These are phyloP conservation scores for Mrakia blollopis DNA, from an alignment of 768 basidiomycete genomes.

Conservation along the genomic window DNA sequence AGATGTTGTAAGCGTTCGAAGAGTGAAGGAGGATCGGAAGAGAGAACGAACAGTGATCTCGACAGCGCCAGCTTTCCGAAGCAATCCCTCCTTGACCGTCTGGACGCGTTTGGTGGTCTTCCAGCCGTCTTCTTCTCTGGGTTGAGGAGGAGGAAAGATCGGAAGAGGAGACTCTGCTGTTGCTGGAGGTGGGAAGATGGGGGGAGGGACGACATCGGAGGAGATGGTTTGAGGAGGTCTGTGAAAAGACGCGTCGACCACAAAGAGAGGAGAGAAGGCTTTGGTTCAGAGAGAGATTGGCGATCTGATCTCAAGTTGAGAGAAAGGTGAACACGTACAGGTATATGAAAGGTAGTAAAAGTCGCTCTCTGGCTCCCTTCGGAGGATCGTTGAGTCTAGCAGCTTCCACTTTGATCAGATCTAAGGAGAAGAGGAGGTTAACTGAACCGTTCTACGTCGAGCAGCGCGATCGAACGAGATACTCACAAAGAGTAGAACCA, in stretches of 20 bases:
- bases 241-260: not conserved
- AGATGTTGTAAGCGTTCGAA: not conserved
- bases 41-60: not conserved
- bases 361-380: not conserved
- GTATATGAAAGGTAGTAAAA: not conserved
- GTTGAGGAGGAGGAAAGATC: slow-evolving; percentile 5
- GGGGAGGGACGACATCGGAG: not conserved
- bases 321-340: not conserved
- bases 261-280: no score
- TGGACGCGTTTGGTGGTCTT: not conserved
- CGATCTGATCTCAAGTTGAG: not conserved
- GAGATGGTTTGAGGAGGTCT: not conserved
- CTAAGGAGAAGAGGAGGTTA: not conserved
- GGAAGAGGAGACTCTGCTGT: not conserved
- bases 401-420: slow-evolving; percentile 6
- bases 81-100: not conserved
- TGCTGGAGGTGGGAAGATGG: slow-evolving; percentile 8
- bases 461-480: not conserved
- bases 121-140: not conserved
- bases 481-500: slow-evolving; percentile 2
- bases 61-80: not conserved
- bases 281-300: not conserved
- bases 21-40: no score
- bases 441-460: no score
- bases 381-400: not conserved